Percentiles rank a stretch among this genome's conserved stretches.
These are phyloP conservation scores for Fusarium sp. DNA, from an alignment of 2,329 filamentous ascomycete genomes.

Conservation along the genomic window DNA sequence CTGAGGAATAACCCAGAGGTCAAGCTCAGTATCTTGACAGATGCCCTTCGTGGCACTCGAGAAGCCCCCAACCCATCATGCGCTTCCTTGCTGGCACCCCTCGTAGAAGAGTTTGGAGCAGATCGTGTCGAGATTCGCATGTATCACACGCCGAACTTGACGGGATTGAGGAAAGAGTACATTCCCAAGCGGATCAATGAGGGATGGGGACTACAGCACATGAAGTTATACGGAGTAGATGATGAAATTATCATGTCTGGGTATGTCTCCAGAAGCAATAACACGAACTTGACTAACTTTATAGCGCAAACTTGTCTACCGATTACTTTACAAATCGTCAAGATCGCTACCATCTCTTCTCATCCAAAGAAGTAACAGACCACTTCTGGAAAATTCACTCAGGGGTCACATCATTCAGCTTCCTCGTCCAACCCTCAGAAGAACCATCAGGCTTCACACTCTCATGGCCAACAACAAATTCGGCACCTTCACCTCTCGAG, in stretches of 20 bases:
- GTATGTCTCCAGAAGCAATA: slow-evolving; percentile 51
- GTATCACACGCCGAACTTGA: slow-evolving; percentile 97
- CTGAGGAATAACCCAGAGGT: slow-evolving; percentile 77
- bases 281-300: slow-evolving; percentile 20
- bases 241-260: slow-evolving; percentile 95
- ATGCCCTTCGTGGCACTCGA: slow-evolving; percentile 87
- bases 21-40: slow-evolving; percentile 86
- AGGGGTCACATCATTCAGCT: slow-evolving; percentile 81
- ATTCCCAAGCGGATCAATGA: slow-evolving; percentile 94
- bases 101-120: slow-evolving; percentile 83
- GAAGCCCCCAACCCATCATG: slow-evolving; percentile 87
- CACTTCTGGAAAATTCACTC: slow-evolving; percentile 83
- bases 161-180: slow-evolving; percentile 80
- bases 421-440: slow-evolving; percentile 71
- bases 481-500: slow-evolving; percentile 75
- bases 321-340: slow-evolving; percentile 98
- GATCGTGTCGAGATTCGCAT: slow-evolving; percentile 91
- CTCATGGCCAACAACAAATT: slow-evolving; percentile 78
- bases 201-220: slow-evolving; percentile 97
- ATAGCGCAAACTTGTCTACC: slow-evolving; percentile 79
- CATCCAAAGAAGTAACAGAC: slow-evolving; percentile 77
- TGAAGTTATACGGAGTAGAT: slow-evolving; percentile 97
- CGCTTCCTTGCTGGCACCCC: slow-evolving; percentile 82
- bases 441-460: slow-evolving; percentile 65
- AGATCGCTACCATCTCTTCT: slow-evolving; percentile 92